Evolutionary conservation across 306 rosid genomes (phyloP), one percentile per base, ranked within the genome.

Genomic region (Rosa chinensis): DNA sequence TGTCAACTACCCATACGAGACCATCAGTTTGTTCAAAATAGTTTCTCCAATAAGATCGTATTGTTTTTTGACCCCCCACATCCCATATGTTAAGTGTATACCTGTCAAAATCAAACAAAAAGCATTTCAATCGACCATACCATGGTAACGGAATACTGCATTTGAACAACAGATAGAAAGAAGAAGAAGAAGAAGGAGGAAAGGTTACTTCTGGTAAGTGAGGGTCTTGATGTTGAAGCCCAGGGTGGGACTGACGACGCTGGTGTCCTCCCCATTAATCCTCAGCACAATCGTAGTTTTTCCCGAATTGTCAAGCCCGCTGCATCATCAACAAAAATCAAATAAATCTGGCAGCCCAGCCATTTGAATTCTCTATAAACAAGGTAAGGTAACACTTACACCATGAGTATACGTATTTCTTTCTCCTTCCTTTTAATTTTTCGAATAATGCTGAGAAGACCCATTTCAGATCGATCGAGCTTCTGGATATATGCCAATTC

Each of bases 221-320:
- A 94, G 87, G 84, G 98, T 94, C 89, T 92, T 94, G 91, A 94
- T 94, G 88, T 94, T 94, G 89, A 94, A 94, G 56, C 98, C 98
- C 6, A 94, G 93, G 10, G 98, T 94, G 55, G 98, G 98, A 78
- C 97, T 94, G 47, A 94, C 93, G 49, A 94, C 92, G 43, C 98
- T 94, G 7, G 97, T 94, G 82, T 94, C 97, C 87, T 94, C 98
- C 47, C 97, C 97, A 47, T 90, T 94, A 59, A 94, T 94, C 89
- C 90, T 94, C 81, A 94, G 73, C 72, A 94, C 98, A 48, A 94
- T 92, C 25, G 98, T 92, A 5, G 98, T 92, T 86, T 92, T 92
- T 20, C 98, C 98, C 1, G 98, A 94, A 87, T 94, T 92, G 81
- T 92, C 98, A 78, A 94, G 91, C 40, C 98, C 98, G 16, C 97